Conservation (phyloP, 2,329 filamentous ascomycete genomes). For the Metarhizium sp. region DNA sequence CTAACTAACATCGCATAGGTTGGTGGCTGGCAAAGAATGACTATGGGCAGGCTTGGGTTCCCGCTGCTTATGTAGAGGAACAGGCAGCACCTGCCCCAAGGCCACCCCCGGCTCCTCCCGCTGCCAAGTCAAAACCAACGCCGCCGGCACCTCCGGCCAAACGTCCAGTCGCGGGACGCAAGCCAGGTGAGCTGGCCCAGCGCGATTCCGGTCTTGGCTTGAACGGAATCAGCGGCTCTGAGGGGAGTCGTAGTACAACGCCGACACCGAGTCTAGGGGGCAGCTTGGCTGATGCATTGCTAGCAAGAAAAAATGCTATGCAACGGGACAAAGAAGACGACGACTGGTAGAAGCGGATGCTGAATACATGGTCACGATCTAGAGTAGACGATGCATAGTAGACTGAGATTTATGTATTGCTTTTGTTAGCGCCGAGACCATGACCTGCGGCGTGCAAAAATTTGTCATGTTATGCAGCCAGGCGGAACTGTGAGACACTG, state of each 20-base stretch:
- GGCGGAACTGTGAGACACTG: neutral
- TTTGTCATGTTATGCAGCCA: neutral
- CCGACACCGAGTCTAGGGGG: constrained; percentile 64
- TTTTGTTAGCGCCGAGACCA: neutral
- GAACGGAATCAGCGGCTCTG: constrained; percentile 45
- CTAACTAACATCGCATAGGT: constrained; percentile 46
- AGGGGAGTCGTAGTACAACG: constrained; percentile 59
- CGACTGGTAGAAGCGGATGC: constrained; percentile 46
- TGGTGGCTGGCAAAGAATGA: constrained; percentile 89
- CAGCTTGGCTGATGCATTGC: constrained; percentile 68
- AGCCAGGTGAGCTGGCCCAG: constrained; percentile 58
- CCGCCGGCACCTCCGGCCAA: constrained; percentile 74
- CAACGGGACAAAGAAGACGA: constrained; percentile 60
- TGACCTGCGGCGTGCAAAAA: neutral
- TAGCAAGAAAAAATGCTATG: constrained; percentile 69
- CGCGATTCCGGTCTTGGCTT: constrained; percentile 63
- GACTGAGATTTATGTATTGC: neutral
- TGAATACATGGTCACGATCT: neutral
- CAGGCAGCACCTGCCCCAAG: constrained; percentile 53
- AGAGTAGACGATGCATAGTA: neutral
- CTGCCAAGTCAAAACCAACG: constrained; percentile 50
- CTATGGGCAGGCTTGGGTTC: constrained; percentile 78
- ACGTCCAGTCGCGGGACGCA: constrained; percentile 62
- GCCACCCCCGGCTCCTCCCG: constrained; percentile 56
- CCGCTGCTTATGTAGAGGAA: constrained; percentile 89